A percentile compares a stretch with the other conserved stretches of the same genome.
These are phyloP conservation scores for Orbilia brochopaga DNA, from an alignment of 2,329 filamentous ascomycete genomes.

Conservation along the genomic window DNA sequence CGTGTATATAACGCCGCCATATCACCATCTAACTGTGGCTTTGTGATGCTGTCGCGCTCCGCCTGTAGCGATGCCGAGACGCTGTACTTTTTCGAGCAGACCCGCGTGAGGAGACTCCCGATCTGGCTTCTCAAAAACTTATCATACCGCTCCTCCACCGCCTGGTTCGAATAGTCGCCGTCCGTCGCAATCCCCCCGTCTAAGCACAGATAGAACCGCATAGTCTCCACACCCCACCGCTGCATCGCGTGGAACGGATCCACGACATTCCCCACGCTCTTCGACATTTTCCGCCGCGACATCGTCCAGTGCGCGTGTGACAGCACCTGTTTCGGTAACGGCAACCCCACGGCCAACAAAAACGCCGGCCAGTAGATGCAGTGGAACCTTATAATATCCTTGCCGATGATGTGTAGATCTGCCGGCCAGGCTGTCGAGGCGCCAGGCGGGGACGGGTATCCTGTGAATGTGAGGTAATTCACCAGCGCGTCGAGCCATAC, in stretches of 20 bases:
- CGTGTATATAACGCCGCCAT: constrained; percentile 9
- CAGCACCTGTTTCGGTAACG: constrained; percentile 77
- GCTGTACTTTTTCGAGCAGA: constrained; percentile 58
- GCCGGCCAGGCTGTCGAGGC: constrained; percentile 79
- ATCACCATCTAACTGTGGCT: constrained; percentile 9
- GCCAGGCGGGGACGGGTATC: constrained; percentile 77
- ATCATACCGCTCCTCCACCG: constrained; percentile 77
- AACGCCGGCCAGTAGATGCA: constrained; percentile 98
- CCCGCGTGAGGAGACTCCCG: constrained; percentile 78
- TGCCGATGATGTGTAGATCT: constrained; percentile 89
- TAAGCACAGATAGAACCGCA: constrained; percentile 86
- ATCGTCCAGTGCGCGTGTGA: constrained; percentile 97
- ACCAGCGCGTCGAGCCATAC: constrained; percentile 97
- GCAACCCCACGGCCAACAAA: constrained; percentile 82
- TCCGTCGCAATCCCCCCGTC: constrained; percentile 79
- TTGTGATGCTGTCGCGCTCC: constrained; percentile 49
- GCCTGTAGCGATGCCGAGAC: constrained; percentile 66
- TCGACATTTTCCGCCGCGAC: constrained; percentile 91
- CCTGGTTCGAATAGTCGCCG: constrained; percentile 73
- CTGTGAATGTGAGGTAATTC: constrained; percentile 88
- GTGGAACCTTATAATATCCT: constrained; percentile 96
- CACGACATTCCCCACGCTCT: constrained; percentile 91
- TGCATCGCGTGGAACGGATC: constrained; percentile 91
- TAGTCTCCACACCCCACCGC: constrained; percentile 81
- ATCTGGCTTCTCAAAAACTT: constrained; percentile 77